Evolutionary conservation across 2,329 filamentous ascomycete species (phyloP), one percentile per base, ranked within the genome.

Genomic region (Sordariomycetes sp.): DNA sequence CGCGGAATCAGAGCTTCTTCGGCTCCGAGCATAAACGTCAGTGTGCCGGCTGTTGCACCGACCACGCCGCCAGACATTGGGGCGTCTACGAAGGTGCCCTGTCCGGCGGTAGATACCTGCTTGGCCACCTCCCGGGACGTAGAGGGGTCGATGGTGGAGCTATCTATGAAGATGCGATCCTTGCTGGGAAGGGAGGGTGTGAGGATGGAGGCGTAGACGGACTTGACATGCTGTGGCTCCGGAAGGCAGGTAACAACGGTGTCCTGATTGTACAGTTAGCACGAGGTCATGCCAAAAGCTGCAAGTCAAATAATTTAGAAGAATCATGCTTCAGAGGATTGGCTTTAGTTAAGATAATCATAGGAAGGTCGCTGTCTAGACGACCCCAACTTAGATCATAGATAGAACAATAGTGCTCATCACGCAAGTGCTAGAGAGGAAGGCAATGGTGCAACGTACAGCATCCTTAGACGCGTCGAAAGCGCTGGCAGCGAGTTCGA

Each of bases 11-110:
- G 55, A 4, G 70, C 62, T 1, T 64, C 52, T 0, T 77, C 67
- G 6, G 80, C 72, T 28, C 92, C 92, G 36, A 96, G 77, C 92
- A 98, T 96, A 57, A 98, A 98, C 0, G 88, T 94, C 38, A 98
- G 66, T 0, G 86, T 88, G 21, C 83, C 92, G 10, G 86, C 86
- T 6, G 77, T 70, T 9, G 92, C 92, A 28, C 90, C 92, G 5
- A 96, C 86, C 1, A 95, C 88, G 33, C 92, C 92, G 31, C 92
- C 92, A 0, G 90, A 96, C 82, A 98, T 94, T 29, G 92, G 92
- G 4, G 92, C 90, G 54, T 98, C 92, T 38, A 95, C 79, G 51
- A 96, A 95, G 34, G 70, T 71, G 34, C 85, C 85, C 51, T 82
- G 73, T 2, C 74, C 68, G 2, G 76, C 75, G 5, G 72, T 72